A percentile compares a stretch with the other conserved stretches of the same genome.
Evolutionary conservation across 345 rosid genomes (phyloP).

Genomic region (Rhizophora apiculata): DNA sequence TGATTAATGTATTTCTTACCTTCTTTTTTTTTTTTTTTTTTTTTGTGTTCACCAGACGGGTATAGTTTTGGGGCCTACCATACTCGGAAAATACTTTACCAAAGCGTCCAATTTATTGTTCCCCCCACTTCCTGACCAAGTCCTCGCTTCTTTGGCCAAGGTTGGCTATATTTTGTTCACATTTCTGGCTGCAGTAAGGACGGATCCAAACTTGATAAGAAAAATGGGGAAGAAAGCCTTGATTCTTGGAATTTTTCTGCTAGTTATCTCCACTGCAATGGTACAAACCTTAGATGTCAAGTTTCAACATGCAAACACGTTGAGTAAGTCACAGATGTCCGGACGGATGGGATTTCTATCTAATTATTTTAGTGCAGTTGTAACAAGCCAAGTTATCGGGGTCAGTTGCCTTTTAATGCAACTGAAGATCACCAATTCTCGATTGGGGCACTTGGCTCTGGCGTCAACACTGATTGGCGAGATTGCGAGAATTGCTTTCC

Average conservation of each 20-base stretch:
- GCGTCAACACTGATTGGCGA: conserved; percentile 27
- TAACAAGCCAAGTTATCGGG: conserved; percentile 17
- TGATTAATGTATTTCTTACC: neutral
- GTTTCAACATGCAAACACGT: neutral
- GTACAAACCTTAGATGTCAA: neutral
- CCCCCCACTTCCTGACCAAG: conserved; percentile 8
- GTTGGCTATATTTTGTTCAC: conserved; percentile 27
- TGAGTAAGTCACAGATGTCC: no score
- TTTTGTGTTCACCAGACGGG: conserved; percentile 25
- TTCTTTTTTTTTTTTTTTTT: neutral
- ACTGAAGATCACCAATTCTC: conserved; percentile 32
- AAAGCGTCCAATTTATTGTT: conserved; percentile 8
- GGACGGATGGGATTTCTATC: no score
- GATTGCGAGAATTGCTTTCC: neutral
- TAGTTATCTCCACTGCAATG: neutral
- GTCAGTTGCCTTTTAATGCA: conserved; percentile 29
- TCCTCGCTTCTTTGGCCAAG: conserved; percentile 12
- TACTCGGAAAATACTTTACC: conserved; percentile 15
- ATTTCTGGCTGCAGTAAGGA: conserved; percentile 32
- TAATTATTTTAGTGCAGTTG: neutral
- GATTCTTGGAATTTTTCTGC: conserved; percentile 3
- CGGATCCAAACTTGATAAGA: conserved; percentile 16
- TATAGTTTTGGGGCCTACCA: conserved; percentile 24
- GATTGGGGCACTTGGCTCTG: conserved; percentile 33
- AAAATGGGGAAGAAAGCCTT: conserved; percentile 22